Conservation (phyloP, 371 early-diverging fungal genomes). For the Synchytrium microbalum region DNA sequence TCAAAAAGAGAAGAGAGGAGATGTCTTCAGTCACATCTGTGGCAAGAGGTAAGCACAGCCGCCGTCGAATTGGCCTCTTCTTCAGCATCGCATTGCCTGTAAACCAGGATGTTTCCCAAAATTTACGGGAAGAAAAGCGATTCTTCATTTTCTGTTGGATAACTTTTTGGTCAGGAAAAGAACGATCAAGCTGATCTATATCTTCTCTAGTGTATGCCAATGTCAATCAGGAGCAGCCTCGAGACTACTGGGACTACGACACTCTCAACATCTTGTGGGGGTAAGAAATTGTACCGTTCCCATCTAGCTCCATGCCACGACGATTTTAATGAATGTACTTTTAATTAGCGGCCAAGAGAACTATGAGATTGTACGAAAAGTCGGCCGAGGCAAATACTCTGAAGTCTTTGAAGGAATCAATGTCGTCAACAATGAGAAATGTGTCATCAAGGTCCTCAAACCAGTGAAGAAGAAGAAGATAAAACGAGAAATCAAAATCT, state of each 20-base stretch:
- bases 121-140: too few relatives aligned
- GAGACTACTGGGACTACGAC: constrained; percentile 95
- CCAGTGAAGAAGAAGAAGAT: constrained; percentile 99
- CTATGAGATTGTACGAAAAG: constrained; percentile 93
- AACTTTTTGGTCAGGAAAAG: too few relatives aligned
- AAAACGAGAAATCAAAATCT: constrained; percentile 97
- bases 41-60: too few relatives aligned
- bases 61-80: too few relatives aligned
- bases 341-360: constrained; percentile 72
- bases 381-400: constrained; percentile 99
- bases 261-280: constrained; percentile 79
- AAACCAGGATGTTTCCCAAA: too few relatives aligned
- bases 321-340: constrained; percentile 3
- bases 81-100: too few relatives aligned
- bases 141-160: too few relatives aligned
- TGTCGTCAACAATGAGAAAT: constrained; percentile 62
- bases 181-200: neutral
- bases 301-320: constrained; percentile 1
- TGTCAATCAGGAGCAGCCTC: constrained; percentile 73
- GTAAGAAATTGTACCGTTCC: constrained; percentile 30
- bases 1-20: too few relatives aligned
- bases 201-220: constrained; percentile 57
- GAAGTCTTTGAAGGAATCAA: constrained; percentile 98
- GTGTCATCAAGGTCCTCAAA: constrained; percentile 98
- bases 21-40: too few relatives aligned